Evolutionary conservation across 441 rosid species (phyloP), one percentile per base, ranked within the genome.

Genomic region (Kokia cookei): DNA sequence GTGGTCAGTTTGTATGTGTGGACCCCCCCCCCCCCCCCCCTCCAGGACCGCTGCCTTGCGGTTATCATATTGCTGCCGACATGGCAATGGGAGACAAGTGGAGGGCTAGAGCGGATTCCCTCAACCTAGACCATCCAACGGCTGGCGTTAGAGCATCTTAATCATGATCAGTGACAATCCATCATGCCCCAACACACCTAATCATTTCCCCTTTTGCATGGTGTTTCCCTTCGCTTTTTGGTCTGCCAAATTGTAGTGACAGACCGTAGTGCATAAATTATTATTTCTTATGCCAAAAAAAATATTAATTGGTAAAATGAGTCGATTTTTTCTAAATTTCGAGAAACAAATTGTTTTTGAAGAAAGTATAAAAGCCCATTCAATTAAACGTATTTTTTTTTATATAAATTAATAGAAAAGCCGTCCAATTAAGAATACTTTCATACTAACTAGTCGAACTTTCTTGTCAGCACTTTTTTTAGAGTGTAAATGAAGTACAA

Each of bases 1-100:
- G 69, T 59, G 45, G 73, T 64, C 57, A 57, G 45, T 40, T 66
- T 74, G 19, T 63, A 17, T 11, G 19, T 19, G 69, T 69, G 60
- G 26, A 40, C 26, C 47, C 79, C 74, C 76, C 50, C n/a, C n/a
- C 26, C 47, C 79, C 74, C 76, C 50, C 26, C 47, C 79, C 74
- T 75, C 50, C 72, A 79, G 57, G 62, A 29, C 27, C 73, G 53
- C 54, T 72, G 76, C 45, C 53, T 6, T 64, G 72, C 63, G 72
- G 53, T 55, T 82, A 59, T 81, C 55, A 83, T 84, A 37, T 43
- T 81, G 60, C 29, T 82, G 82, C 84, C 84, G 81, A 84, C 86
- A 75, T 2, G 76, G n/a, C 43, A 73, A 71, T 19, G 60, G 48
- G 29, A 51, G 57, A 72, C 53, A 43, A 15, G 43, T 75, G 77